Evolutionary conservation across 495 filamentous ascomycete genomes (phyloP).

Genomic region (Collariella sp.): DNA sequence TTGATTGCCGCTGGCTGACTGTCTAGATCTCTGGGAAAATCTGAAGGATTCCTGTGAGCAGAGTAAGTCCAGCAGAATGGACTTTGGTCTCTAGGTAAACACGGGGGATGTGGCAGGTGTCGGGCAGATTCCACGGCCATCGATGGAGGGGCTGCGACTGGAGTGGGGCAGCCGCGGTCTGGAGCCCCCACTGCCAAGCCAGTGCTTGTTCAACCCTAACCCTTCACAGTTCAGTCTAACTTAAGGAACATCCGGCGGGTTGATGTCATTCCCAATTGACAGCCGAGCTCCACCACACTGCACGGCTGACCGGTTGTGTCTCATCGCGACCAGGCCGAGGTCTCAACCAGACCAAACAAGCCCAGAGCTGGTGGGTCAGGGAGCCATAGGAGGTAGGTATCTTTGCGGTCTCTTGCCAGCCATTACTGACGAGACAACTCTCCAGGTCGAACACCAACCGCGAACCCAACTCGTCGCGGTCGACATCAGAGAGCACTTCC

Average conservation of each 20-base stretch:
- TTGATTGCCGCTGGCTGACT: neutral
- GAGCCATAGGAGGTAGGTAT: too few relatives aligned
- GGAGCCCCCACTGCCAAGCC: neutral
- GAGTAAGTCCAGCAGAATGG: neutral
- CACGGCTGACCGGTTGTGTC: too few relatives aligned
- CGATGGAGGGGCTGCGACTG: constrained; percentile 16
- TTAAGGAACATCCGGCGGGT: neutral
- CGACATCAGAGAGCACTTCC: neutral
- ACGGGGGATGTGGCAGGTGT: neutral
- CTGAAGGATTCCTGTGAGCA: neutral
- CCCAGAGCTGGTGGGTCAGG: too few relatives aligned
- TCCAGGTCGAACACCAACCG: too few relatives aligned
- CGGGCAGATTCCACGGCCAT: constrained; percentile 13
- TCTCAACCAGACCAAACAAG: too few relatives aligned
- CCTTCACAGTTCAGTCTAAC: neutral
- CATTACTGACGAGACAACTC: too few relatives aligned
- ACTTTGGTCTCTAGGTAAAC: neutral
- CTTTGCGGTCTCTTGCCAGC: too few relatives aligned
- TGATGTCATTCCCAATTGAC: too few relatives aligned
- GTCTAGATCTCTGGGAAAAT: neutral
- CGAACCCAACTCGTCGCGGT: neutral
- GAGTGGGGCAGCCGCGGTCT: constrained; percentile 3
- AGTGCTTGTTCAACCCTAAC: neutral
- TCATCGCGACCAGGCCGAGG: too few relatives aligned
- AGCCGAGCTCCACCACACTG: too few relatives aligned